These are phyloP conservation scores for Diaporthe sp. DNA, from an alignment of 2,329 filamentous ascomycete species.

Conservation along the genomic window DNA sequence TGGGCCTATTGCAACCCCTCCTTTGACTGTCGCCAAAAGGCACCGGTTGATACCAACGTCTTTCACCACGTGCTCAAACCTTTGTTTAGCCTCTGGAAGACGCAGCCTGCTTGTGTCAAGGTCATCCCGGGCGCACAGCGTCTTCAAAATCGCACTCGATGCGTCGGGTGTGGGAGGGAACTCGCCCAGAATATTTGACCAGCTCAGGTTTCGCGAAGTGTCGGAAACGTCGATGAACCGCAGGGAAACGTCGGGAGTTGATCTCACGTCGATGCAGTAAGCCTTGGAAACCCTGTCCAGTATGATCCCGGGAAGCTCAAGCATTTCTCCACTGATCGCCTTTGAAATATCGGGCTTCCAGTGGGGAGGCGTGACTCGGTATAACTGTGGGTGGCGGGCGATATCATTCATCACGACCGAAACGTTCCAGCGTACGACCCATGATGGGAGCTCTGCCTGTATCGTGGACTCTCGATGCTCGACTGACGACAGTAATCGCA, in stretches of 20 bases:
- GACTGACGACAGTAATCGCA: background rate
- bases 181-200: slow-evolving; percentile 8
- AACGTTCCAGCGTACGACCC: slow-evolving; percentile 16
- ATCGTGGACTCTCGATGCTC: slow-evolving; percentile 4
- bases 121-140: background rate
- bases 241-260: background rate
- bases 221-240: slow-evolving; percentile 5
- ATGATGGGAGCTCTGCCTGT: background rate
- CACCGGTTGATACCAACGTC: slow-evolving; percentile 13
- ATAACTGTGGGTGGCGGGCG: background rate
- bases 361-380: background rate
- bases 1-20: slow-evolving; percentile 4
- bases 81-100: background rate
- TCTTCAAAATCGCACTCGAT: background rate
- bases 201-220: background rate
- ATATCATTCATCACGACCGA: slow-evolving; percentile 4
- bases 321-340: too few relatives aligned
- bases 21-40: background rate
- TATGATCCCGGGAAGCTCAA: background rate
- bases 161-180: background rate
- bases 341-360: background rate
- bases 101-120: background rate
- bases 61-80: slow-evolving; percentile 9
- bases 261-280: slow-evolving; percentile 13
- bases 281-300: slow-evolving; percentile 9